Evolutionary conservation across 441 rosid species (phyloP), one percentile per base, ranked within the genome.

Genomic region (Pelargonium citronellum): DNA sequence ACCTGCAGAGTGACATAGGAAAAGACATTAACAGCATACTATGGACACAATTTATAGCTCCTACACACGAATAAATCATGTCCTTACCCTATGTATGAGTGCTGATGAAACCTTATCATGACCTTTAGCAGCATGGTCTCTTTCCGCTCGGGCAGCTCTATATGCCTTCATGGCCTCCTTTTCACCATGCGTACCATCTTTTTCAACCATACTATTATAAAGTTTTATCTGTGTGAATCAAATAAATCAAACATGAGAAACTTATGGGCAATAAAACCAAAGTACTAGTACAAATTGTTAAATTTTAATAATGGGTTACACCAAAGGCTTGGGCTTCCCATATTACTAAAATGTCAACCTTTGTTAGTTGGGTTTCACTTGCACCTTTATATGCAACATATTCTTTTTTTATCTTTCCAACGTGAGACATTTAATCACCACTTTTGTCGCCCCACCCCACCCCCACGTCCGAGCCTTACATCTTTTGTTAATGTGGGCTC

Each of bases 201-300:
- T 83, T 58, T 84, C 90, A 49, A 88, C 96, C 83, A 81, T 77
- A 68, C 86, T 87, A 74, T 91, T 88, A 76, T 91, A 91, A 69
- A 91, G 89, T 71, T 85, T 87, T 78, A 90, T 81, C 97, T 89
- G 81, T 34, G 76, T 71, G 69, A 22, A 70, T 73, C 69, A 76
- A 69, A 58, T 34, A n/a, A 41, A 68, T n/a, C 10, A 67, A 64
- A 63, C 13, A 53, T 67, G 0, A 39, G 19, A 8, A 57, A 11
- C 3, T 19, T 57, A 69, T 41, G 57, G 17, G 7, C 53, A 12
- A 8, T 17, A 55, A 55, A 9, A 15, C 16, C 16, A 49, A 49
- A 11, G 55, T 49, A 49, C 22, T 39, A 39, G 43, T 39, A 39
- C 43, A 39, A 39, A 39, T 7, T 39, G 43, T 39, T 39, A 6